Conservation (phyloP, 2,329 filamentous ascomycete species). For the Basipetospora sp. region DNA sequence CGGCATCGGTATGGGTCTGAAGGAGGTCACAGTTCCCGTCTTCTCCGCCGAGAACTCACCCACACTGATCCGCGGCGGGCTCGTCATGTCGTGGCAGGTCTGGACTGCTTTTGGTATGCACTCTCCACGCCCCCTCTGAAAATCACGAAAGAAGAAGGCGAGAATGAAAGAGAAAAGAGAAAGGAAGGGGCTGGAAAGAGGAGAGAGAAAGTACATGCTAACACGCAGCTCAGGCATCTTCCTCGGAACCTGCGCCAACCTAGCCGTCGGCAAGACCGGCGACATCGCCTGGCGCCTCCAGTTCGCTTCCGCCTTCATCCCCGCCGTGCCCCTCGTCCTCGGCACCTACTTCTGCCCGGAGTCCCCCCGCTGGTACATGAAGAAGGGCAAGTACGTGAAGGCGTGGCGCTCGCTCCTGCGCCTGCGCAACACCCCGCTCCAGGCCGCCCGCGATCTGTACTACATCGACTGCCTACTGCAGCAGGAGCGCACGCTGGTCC, state of each 20-base stretch:
- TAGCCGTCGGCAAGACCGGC: slow-evolving; percentile 46
- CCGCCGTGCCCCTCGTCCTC: slow-evolving; percentile 44
- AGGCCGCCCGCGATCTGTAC: slow-evolving; percentile 48
- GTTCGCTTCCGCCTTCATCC: slow-evolving; percentile 46
- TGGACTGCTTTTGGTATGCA: slow-evolving; percentile 34
- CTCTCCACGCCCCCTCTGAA: not conserved
- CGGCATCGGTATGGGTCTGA: slow-evolving; percentile 46
- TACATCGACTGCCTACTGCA: slow-evolving; percentile 32
- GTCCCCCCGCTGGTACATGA: slow-evolving; percentile 52
- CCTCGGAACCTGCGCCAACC: slow-evolving; percentile 49
- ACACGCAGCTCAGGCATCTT: slow-evolving; percentile 37
- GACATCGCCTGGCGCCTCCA: slow-evolving; percentile 42
- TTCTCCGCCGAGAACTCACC: slow-evolving; percentile 39
- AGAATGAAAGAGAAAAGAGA: too few species aligned
- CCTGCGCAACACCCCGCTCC: slow-evolving; percentile 42
- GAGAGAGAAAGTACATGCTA: too few species aligned
- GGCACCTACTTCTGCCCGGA: slow-evolving; percentile 48
- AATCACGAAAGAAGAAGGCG: too few species aligned
- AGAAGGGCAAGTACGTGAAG: slow-evolving; percentile 38
- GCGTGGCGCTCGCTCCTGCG: slow-evolving; percentile 42
- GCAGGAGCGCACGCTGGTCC: slow-evolving; percentile 16
- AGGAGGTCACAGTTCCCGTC: slow-evolving; percentile 34
- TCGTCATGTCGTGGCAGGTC: slow-evolving; percentile 42
- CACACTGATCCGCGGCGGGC: slow-evolving; percentile 34
- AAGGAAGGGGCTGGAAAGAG: too few species aligned